Conservation (phyloP, 306 rosid species). For the Cajanus cajan region DNA sequence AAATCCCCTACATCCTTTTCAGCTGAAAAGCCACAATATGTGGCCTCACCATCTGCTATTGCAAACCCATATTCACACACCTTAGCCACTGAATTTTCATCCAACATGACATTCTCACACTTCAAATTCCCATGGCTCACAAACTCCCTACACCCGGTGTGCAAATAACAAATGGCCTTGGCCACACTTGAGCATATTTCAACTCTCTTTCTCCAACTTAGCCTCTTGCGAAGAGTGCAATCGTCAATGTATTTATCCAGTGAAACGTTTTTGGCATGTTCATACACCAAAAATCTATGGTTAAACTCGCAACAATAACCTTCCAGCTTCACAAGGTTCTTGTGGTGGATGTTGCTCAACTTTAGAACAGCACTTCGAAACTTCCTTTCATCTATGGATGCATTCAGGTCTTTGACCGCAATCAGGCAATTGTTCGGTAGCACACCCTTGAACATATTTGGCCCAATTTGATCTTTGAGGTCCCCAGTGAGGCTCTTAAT, state of each 20-base stretch:
- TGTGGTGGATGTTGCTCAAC: slow-evolving; percentile 72
- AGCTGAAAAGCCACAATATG: slow-evolving; percentile 47
- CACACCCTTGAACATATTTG: slow-evolving; percentile 59
- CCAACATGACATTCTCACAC: slow-evolving; percentile 63
- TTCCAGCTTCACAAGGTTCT: slow-evolving; percentile 69
- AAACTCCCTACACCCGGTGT: slow-evolving; percentile 77
- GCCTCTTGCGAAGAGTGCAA: slow-evolving; percentile 53
- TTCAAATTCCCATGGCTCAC: slow-evolving; percentile 69
- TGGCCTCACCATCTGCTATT: slow-evolving; percentile 38
- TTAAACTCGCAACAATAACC: slow-evolving; percentile 75
- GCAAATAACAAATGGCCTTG: slow-evolving; percentile 68
- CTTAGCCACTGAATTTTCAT: slow-evolving; percentile 58
- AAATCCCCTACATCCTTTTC: slow-evolving; percentile 67
- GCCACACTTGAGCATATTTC: slow-evolving; percentile 72
- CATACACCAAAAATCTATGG: slow-evolving; percentile 58
- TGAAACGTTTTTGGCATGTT: slow-evolving; percentile 63
- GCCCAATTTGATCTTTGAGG: slow-evolving; percentile 58
- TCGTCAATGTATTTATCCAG: slow-evolving; percentile 51
- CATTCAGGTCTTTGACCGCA: slow-evolving; percentile 54
- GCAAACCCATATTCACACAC: slow-evolving; percentile 68
- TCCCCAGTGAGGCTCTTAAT: slow-evolving; percentile 58
- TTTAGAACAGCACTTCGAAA: slow-evolving; percentile 56
- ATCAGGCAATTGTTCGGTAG: slow-evolving; percentile 46
- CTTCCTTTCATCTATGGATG: slow-evolving; percentile 62
- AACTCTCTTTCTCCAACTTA: slow-evolving; percentile 69